Evolutionary conservation across 2,329 filamentous ascomycete genomes (phyloP).

Genomic region (Fusarium proliferatum): DNA sequence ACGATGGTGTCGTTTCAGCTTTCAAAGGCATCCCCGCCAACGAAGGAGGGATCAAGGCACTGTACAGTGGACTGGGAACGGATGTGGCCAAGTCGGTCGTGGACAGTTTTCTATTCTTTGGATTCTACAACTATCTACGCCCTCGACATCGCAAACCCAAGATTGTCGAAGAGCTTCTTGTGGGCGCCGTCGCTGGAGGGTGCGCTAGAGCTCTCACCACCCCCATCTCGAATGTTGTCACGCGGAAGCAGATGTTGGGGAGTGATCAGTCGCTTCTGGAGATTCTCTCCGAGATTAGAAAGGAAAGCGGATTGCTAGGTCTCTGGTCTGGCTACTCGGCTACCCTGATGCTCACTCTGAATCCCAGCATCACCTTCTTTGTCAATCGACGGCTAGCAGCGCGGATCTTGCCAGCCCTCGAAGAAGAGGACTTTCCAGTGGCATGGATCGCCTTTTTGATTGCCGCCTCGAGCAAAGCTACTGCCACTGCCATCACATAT

Average conservation of each 20-base stretch:
- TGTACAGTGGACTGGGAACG: slow-evolving; percentile 74
- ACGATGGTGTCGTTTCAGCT: slow-evolving; percentile 75
- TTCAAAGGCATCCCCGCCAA: slow-evolving; percentile 75
- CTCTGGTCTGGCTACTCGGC: slow-evolving; percentile 93
- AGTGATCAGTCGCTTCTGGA: slow-evolving; percentile 57
- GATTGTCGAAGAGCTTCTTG: slow-evolving; percentile 76
- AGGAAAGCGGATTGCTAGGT: slow-evolving; percentile 77
- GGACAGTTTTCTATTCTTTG: slow-evolving; percentile 88
- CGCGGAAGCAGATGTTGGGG: slow-evolving; percentile 78
- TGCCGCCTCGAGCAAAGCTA: slow-evolving; percentile 81
- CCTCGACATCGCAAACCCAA: slow-evolving; percentile 61
- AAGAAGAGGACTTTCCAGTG: slow-evolving; percentile 54
- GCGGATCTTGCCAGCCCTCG: slow-evolving; percentile 62
- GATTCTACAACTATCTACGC: slow-evolving; percentile 74
- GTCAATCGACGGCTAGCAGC: slow-evolving; percentile 79
- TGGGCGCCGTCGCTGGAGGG: slow-evolving; percentile 80
- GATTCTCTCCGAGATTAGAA: slow-evolving; percentile 71
- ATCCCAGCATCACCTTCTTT: slow-evolving; percentile 88
- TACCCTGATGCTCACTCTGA: slow-evolving; percentile 81
- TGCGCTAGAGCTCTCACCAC: slow-evolving; percentile 81
- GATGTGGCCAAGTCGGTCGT: slow-evolving; percentile 75
- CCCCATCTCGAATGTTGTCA: slow-evolving; percentile 84
- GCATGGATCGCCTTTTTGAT: slow-evolving; percentile 58
- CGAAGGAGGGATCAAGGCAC: slow-evolving; percentile 76
- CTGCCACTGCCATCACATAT: slow-evolving; percentile 82